A percentile compares a stretch with the other conserved stretches of the same genome.
phyloP scores from a whole-genome alignment of 257 asterid genomes.

The Solanum tarapatanum region DNA sequence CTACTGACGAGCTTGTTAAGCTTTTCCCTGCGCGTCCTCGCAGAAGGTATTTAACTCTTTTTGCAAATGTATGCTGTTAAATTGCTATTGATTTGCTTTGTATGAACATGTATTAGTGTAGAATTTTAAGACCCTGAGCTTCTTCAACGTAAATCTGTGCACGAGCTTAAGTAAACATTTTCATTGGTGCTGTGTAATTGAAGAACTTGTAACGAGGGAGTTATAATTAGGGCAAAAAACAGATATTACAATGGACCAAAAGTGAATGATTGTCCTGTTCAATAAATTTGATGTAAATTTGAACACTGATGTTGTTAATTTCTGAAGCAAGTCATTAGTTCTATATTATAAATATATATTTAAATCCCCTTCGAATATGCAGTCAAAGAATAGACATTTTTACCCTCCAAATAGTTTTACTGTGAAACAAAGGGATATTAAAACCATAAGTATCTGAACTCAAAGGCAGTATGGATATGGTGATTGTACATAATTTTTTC shows the following conservation, averaged over 20 bases:
- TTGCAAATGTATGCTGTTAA: not conserved
- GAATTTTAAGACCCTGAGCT: not conserved
- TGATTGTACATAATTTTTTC: not conserved
- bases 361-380: not conserved
- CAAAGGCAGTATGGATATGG: not conserved
- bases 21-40: slow-evolving; percentile 70
- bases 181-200: no score
- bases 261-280: not conserved
- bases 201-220: not conserved
- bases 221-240: not conserved
- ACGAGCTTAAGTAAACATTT: not conserved
- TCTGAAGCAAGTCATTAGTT: not conserved
- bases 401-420: not conserved
- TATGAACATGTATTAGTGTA: not conserved
- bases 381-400: not conserved
- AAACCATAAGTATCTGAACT: not conserved
- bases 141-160: not conserved
- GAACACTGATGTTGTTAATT: not conserved
- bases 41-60: slow-evolving; percentile 31
- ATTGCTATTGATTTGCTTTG: not conserved
- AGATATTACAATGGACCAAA: not conserved
- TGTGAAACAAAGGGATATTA: not conserved
- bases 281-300: not conserved
- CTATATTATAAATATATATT: not conserved
- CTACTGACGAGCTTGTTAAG: slow-evolving; percentile 79